Evolutionary conservation across 257 asterid genomes (phyloP), one percentile per base, ranked within the genome.

Genomic region (Thymus mandschuricus): DNA sequence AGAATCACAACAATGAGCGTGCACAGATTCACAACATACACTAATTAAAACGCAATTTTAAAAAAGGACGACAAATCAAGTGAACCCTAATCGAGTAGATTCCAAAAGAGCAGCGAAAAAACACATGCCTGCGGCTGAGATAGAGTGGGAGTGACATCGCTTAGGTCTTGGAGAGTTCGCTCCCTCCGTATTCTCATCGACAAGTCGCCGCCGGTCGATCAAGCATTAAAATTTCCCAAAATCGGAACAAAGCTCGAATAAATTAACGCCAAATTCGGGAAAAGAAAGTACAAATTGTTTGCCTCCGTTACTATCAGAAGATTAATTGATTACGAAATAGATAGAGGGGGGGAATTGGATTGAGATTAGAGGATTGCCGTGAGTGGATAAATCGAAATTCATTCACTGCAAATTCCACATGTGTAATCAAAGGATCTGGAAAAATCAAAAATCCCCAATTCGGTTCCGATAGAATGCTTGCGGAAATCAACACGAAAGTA

Each of bases 121-220:
- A 54, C 41, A 70, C 91, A 63, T 76, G 83, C 95, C 92, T 88
- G 81, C 59, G 89, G 81, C 59, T 79, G 73, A 38, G 81, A 78
- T 64, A 82, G 79, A 73, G 86, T 69, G 52, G 69, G 75, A 58
- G 94, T 84, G 75, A 78, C 88, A 80, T 85, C 87, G 76, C 81
- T 81, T 1, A 88, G 81, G 73, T 82, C 86, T 71, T 46, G 76
- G 66, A 88, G 82, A 71, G 82, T 83, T 72, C 86, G 82, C 72
- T 76, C 85, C 74, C 78, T 78, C 76, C 81, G 84, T 68, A 74
- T 83, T 64, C 71, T 76, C 92, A 90, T 86, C 84, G 76, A 79
- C 85, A 62, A 70, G 70, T 76, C 52, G 41, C 76, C 72, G 60
- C 81, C 66, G 74, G 70, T 40, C 75, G 85, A 87, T 79, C 84